Percentiles rank a stretch among this genome's conserved stretches.
Conservation (phyloP, 129 eudicot genomes). For the Tagetes erecta region DNA sequence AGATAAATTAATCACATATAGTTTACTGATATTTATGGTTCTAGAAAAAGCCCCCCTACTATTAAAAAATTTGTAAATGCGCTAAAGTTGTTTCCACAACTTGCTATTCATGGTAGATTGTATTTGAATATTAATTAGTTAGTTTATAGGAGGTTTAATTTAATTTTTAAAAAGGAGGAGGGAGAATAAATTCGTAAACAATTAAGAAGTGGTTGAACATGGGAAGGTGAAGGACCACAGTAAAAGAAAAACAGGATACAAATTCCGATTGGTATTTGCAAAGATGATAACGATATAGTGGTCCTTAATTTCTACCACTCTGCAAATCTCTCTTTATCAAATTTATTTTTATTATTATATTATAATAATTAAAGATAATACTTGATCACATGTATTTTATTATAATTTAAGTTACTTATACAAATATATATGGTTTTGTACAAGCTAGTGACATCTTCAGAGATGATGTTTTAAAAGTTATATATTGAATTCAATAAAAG, state of each 20-base stretch:
- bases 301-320: constrained; percentile 32
- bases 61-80: background rate
- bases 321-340: constrained; percentile 30
- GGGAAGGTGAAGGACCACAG: constrained; percentile 40
- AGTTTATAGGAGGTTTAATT: background rate
- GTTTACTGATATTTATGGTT: no score
- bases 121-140: background rate
- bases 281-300: constrained; percentile 40
- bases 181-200: constrained; percentile 27
- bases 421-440: no score
- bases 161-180: background rate
- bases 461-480: no score
- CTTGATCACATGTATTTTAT: no score
- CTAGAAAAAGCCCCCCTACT: no score
- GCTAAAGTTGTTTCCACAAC: background rate
- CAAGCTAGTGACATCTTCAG: no score
- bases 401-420: no score
- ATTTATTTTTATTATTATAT: background rate
- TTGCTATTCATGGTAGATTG: background rate
- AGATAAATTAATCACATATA: no score
- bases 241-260: constrained; percentile 28
- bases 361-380: no score
- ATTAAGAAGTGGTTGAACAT: constrained; percentile 28
- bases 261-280: constrained; percentile 36
- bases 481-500: no score